Base-by-base conservation (phyloP, 2,329 filamentous ascomycete genomes). In the Pseudocercospora vitis region DNA sequence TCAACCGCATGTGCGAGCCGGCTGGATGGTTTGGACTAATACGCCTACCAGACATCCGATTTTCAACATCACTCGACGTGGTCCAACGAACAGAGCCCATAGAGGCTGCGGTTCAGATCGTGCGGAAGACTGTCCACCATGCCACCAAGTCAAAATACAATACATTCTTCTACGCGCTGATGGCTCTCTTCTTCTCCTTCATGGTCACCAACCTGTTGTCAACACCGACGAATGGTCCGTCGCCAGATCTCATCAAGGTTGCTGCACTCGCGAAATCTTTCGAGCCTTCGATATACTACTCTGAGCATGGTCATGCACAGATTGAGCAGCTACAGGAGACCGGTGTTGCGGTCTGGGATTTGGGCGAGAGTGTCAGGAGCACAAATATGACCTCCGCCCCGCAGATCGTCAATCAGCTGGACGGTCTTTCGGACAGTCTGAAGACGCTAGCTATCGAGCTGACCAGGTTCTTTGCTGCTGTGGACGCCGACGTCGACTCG, bases 231-330 rank as follows among this genome's bases (percentile, higher is more conserved):
- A 78, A 81, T 31, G 84, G 78, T 9, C 82, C 88, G 0, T 86
- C 88, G 2, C 89, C 89, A 0, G 91, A 96, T 68, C 79, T 97
- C 12, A 87, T 96, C 68, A 96, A 95, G 70, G 87, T 96, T 19
- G 91, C 91, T 3, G 86, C 87, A 48, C 83, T 97, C 60, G 91
- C 91, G 45, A 89, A 89, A 64, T 90, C 90, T 7, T 95, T 96
- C 67, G 92, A 96, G 70, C 92, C 92, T 4, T 80, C 96, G 39
- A 95, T 97, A 58, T 94, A 94, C 75, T 96, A 95, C 69, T 95
- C 91, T 0, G 91, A 96, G 67, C 88, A 91, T 68, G 91, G 91
- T 7, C 85, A 91, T 37, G 82, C 85, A 31, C 91, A 96, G 67
- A 90, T 96, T 33, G 85, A 87, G 53, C 89, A 95, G 59, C 76